A percentile compares a stretch with the other conserved stretches of the same genome.
Evolutionary conservation across 768 basidiomycete species (phyloP).

Genomic region (Phaeotremella skinneri): DNA sequence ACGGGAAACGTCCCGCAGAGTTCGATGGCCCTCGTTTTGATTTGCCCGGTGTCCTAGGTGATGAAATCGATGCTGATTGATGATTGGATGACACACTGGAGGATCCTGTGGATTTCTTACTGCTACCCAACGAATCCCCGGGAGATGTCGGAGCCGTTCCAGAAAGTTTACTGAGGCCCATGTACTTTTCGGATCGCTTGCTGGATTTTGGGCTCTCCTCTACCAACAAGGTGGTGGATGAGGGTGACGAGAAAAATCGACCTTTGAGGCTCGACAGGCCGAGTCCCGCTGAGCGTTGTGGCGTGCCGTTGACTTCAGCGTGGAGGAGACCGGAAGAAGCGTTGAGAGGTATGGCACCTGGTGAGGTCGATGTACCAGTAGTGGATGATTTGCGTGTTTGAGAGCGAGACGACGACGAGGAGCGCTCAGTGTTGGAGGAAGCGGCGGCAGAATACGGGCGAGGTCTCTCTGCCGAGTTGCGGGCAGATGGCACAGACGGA

Average conservation of each 20-base stretch:
- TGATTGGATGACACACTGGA: conserved; percentile 26
- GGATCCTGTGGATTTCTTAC: conserved; percentile 32
- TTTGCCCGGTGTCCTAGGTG: conserved; percentile 37
- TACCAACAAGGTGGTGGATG: neutral
- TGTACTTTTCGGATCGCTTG: conserved; percentile 28
- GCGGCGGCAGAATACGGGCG: conserved; percentile 19
- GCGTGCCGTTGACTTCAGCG: conserved; percentile 21
- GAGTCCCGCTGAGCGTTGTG: conserved; percentile 30
- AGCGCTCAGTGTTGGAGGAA: conserved; percentile 23
- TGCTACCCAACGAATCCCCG: neutral
- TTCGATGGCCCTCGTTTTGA: conserved; percentile 4
- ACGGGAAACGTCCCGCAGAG: conserved; percentile 6
- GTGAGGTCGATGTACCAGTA: neutral
- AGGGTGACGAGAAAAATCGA: conserved; percentile 42
- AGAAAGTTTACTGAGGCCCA: conserved; percentile 27
- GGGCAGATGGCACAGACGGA: conserved; percentile 4
- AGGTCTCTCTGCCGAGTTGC: conserved; percentile 11
- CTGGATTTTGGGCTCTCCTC: conserved; percentile 2
- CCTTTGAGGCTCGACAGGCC: conserved; percentile 30
- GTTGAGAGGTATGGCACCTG: neutral
- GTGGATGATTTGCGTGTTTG: conserved; percentile 6
- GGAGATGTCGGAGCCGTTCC: conserved; percentile 3
- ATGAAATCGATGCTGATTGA: conserved; percentile 19
- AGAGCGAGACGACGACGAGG: conserved; percentile 35
- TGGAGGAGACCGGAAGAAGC: neutral